Evolutionary conservation across 768 basidiomycete species (phyloP), one percentile per base, ranked within the genome.

Genomic region (Tylopilus intermedius): DNA sequence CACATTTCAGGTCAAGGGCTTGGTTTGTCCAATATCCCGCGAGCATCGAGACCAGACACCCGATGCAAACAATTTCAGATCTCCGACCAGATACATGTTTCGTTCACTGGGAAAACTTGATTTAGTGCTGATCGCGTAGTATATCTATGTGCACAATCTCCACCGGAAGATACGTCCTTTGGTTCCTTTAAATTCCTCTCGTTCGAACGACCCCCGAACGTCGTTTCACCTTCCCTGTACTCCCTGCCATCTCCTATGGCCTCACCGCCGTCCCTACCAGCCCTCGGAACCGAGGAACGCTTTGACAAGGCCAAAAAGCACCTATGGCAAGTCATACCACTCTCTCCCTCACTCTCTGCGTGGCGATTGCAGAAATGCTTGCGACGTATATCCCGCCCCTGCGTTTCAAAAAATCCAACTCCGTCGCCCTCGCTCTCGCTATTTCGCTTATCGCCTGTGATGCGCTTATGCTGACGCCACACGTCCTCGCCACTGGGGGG

Each of bases 71-170:
- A 64, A 58, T 58, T 62, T 67, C 62, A 71, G 69, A 69, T 69
- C 68, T 69, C 69, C 69, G 69, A 71, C 69, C 56, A 63, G 62
- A 67, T 69, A 53, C 58, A 56, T 62, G 68, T 71, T 64, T 64
- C 67, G 66, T 57, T 66, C 60, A 63, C 58, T 59, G 64, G 69
- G 56, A 69, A 71, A 62, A 64, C 59, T 69, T 62, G 64, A 64
- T 67, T 69, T 69, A 66, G 69, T 60, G 58, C 60, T 71, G 68
- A 71, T 69, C 68, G 60, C 68, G 68, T 71, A 68, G 66, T 71
- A 66, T 69, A 71, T 71, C 69, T 71, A 69, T 66, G 66, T 69
- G 62, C 63, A 69, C 62, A 71, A 71, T 68, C 64, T 67, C 66
- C 56, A 68, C 68, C 66, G 65, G 59, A 50, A 61, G 65, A 63